These are phyloP conservation scores for Zelonia costaricensis DNA, from an alignment of 208 protist genomes.

Conservation along the genomic window DNA sequence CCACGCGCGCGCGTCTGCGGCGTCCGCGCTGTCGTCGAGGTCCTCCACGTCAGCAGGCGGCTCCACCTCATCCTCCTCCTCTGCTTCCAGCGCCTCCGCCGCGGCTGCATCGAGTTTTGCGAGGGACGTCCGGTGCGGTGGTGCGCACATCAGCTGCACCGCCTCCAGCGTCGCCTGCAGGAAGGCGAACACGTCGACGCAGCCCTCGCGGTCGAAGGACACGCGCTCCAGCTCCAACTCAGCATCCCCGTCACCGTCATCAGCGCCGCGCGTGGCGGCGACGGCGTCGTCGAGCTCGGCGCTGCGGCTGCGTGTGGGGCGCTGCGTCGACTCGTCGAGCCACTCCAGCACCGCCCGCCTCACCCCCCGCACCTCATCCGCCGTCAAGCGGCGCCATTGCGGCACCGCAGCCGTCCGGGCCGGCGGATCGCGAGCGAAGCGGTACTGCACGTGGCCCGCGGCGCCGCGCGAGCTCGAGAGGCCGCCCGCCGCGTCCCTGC, in stretches of 20 bases:
- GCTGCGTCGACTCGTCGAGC: constrained; percentile 23
- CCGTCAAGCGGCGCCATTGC: constrained; percentile 22
- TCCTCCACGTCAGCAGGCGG: background rate
- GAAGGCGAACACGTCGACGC: constrained; percentile 44
- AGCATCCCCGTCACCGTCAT: no score
- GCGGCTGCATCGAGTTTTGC: background rate
- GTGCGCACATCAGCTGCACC: constrained; percentile 17
- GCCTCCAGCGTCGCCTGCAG: constrained; percentile 31
- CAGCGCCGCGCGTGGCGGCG: background rate
- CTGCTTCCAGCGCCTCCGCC: background rate
- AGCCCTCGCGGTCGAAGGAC: constrained; percentile 44
- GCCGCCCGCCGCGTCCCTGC: background rate
- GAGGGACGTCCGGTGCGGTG: background rate
- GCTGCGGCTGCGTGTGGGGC: background rate
- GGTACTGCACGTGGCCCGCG: constrained; percentile 2
- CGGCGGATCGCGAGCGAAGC: constrained; percentile 2
- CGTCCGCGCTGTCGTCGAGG: background rate
- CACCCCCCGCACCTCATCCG: constrained; percentile 28
- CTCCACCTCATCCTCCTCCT: background rate
- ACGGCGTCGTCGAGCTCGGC: background rate
- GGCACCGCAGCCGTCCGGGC: background rate
- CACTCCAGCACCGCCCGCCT: constrained; percentile 44
- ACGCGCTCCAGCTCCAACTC: constrained; percentile 14
- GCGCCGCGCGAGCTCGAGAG: background rate
- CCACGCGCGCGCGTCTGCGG: constrained; percentile 3